A percentile compares a stretch with the other conserved stretches of the same genome.
phyloP scores from a whole-genome alignment of 108 stramenopile genomes.

The Cylindrotheca fusiformis region DNA sequence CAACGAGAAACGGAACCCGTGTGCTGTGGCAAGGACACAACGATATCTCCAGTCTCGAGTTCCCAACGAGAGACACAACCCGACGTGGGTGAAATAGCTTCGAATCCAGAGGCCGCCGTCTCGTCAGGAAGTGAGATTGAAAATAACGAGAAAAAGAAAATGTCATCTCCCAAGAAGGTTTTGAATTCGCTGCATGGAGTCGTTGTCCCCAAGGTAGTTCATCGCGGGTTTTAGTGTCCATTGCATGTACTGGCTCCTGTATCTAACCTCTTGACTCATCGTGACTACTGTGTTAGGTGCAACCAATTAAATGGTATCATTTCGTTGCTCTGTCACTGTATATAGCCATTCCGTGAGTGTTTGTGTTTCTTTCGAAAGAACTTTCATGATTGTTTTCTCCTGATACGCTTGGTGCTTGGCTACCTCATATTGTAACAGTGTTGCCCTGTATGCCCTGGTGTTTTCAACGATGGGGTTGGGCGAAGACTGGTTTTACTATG shows the following conservation, averaged over 20 bases:
- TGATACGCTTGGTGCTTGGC: no score
- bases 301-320: background rate
- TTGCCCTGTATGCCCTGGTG: slow-evolving; percentile 1
- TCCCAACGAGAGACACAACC: no score
- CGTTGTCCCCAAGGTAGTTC: background rate
- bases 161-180: background rate
- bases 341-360: background rate
- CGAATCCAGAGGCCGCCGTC: no score
- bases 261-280: background rate
- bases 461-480: slow-evolving; percentile 44
- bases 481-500: slow-evolving; percentile 28
- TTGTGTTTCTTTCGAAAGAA: no score
- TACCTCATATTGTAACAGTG: no score
- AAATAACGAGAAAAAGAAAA: no score
- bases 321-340: background rate
- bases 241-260: background rate
- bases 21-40: no score
- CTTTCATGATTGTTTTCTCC: no score
- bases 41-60: no score
- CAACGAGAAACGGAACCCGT: no score
- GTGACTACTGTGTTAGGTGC: background rate
- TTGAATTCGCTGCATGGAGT: background rate
- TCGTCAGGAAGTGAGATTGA: no score
- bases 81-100: no score
- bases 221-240: background rate